Evolutionary conservation across 306 rosid species (phyloP).

Genomic region (Acacia melanoxylon): DNA sequence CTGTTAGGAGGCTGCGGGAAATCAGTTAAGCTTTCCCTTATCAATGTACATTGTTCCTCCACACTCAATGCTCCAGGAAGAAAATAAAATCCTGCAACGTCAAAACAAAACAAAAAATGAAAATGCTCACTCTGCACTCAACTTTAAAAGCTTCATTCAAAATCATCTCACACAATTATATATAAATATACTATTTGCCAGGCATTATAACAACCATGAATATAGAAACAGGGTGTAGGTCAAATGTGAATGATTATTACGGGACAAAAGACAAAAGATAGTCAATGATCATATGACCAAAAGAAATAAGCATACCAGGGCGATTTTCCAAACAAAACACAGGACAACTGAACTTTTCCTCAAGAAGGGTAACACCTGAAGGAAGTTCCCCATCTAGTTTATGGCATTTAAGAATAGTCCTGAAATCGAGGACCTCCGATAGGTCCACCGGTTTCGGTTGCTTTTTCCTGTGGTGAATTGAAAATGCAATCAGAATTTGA

Average conservation of each 20-base stretch:
- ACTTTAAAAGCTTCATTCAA: neutral
- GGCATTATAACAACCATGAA: neutral
- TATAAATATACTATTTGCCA: neutral
- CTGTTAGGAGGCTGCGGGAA: conserved; percentile 94
- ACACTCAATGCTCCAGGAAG: conserved; percentile 65
- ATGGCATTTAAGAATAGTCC: conserved; percentile 54
- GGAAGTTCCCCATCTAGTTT: conserved; percentile 52
- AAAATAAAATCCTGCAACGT: conserved; percentile 72
- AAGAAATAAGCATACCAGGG: conserved; percentile 52
- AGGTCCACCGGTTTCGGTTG: conserved; percentile 72
- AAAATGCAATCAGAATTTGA: conserved; percentile 5
- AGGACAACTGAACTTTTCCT: conserved; percentile 40
- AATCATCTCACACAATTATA: neutral
- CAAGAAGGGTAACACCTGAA: conserved; percentile 41
- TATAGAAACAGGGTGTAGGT: neutral
- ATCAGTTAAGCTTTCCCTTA: conserved; percentile 69
- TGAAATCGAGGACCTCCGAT: conserved; percentile 81
- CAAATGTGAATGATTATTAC: neutral
- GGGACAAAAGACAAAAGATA: neutral
- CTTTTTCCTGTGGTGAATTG: conserved; percentile 52
- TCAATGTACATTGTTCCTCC: conserved; percentile 76
- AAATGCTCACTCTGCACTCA: neutral
- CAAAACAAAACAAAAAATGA: neutral
- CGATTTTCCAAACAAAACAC: conserved; percentile 69
- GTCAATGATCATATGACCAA: neutral